Conservation (phyloP, 805 yeast species). For the Aciculoconidium aculeatum region DNA sequence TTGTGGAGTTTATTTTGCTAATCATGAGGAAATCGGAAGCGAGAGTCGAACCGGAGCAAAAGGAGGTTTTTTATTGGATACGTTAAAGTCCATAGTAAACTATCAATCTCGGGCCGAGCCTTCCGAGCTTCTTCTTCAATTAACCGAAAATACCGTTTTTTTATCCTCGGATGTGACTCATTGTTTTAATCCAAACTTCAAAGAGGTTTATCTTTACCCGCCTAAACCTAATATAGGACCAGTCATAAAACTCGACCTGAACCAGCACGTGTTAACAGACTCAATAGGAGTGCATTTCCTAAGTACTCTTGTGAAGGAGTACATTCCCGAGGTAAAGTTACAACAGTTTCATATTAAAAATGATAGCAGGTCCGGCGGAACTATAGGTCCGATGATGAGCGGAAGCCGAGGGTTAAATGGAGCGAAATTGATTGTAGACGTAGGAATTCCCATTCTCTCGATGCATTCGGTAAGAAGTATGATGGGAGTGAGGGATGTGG, state of each 20-base stretch:
- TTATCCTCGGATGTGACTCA: conserved; percentile 42
- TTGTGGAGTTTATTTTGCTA: conserved; percentile 27
- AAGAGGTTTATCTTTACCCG: conserved; percentile 25
- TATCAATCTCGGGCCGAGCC: conserved; percentile 2
- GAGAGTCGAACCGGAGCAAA: conserved; percentile 34
- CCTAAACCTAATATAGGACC: conserved; percentile 38
- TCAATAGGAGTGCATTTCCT: conserved; percentile 23
- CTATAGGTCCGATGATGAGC: conserved; percentile 36
- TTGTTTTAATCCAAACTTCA: conserved; percentile 37
- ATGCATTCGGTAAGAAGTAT: conserved; percentile 39
- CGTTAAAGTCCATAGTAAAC: conserved; percentile 13
- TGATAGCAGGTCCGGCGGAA: conserved; percentile 36
- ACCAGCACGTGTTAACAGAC: conserved; percentile 35
- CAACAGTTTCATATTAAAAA: conserved; percentile 38
- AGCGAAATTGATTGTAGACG: conserved; percentile 30
- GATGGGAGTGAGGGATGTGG: conserved; percentile 34
- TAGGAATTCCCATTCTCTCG: conserved; percentile 37
- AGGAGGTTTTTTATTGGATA: conserved; percentile 25
- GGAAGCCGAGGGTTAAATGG: conserved; percentile 23
- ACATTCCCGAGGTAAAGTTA: conserved; percentile 17
- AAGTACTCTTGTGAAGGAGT: conserved; percentile 16
- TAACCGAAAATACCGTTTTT: conserved; percentile 16
- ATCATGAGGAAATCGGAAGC: conserved; percentile 40
- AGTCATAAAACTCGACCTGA: conserved; percentile 30
- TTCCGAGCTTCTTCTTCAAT: conserved; percentile 4